Evolutionary conservation across 805 yeast genomes (phyloP).

Genomic region (Kuraishia cidri): DNA sequence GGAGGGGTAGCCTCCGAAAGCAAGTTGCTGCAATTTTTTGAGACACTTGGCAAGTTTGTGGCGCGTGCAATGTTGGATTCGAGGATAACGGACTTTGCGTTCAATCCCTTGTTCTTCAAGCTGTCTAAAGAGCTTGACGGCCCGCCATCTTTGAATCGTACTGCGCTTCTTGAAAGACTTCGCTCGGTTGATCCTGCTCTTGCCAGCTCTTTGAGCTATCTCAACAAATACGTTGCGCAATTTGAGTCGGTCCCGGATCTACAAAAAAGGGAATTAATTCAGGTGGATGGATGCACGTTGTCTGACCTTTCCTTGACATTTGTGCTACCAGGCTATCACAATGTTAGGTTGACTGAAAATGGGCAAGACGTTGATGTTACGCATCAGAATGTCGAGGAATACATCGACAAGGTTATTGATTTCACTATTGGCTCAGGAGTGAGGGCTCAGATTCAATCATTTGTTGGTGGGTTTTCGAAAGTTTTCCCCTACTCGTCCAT

Average conservation of each 20-base stretch:
- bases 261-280: slow-evolving; percentile 3
- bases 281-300: slow-evolving; percentile 29
- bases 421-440: slow-evolving; percentile 58
- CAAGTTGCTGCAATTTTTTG: slow-evolving; percentile 43
- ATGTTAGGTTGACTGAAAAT: slow-evolving; percentile 42
- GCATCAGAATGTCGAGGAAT: slow-evolving; percentile 44
- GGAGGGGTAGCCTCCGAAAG: slow-evolving; percentile 22
- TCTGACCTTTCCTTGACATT: slow-evolving; percentile 54
- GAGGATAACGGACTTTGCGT: slow-evolving; percentile 76
- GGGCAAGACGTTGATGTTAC: slow-evolving; percentile 48
- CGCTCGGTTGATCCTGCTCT: slow-evolving; percentile 46
- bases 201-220: slow-evolving; percentile 45
- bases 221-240: slow-evolving; percentile 30
- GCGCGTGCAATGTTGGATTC: slow-evolving; percentile 85
- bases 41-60: slow-evolving; percentile 68
- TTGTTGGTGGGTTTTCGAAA: slow-evolving; percentile 71
- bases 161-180: slow-evolving; percentile 25
- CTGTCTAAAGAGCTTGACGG: slow-evolving; percentile 30
- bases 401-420: slow-evolving; percentile 48
- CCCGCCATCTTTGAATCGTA: not conserved
- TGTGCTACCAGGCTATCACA: slow-evolving; percentile 69
- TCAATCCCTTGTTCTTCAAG: slow-evolving; percentile 64
- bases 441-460: slow-evolving; percentile 51
- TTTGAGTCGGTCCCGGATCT: slow-evolving; percentile 5
- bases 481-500: slow-evolving; percentile 76